Base-by-base conservation (phyloP, 1,284 basidiomycete genomes). In the Ustilago sp. region DNA sequence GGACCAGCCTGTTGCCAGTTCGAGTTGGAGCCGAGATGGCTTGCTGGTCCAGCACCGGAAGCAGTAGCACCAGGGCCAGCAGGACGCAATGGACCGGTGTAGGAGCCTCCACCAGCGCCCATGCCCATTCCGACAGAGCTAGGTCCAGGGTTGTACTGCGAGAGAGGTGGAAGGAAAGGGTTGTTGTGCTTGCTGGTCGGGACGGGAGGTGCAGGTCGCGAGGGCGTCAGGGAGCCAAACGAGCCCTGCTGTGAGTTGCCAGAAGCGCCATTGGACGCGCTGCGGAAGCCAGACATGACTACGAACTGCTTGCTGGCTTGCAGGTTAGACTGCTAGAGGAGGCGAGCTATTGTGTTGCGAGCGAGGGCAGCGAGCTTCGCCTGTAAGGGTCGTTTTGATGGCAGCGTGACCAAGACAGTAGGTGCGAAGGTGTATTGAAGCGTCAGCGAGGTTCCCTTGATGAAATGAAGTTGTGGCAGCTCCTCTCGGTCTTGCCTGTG, bases 101-200 rank as follows among this genome's bases (percentile, higher is more conserved):
- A 83, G 12, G 80, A 82, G 9, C 81, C 81, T 13, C 80, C 81
- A 15, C 81, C 80, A 13, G 79, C 81, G 35, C 81, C 81, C 52
- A 68, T 52, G 28, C 69, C 68, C 13, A 47, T 50, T 19, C 43
- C 43, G 19, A 45, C 43, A 6, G 77, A 70, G 41, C 41, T 52
- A 36, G 59, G 58, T 19, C 51, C 71, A 36, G 68, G 63, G 38
- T 68, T 71, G 67, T 80, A 78, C 43, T 80, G 66, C 8, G 80
- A 78, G 15, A 80, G 67, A 9, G 80, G 80, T 4, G 81, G 81
- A 12, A 81, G 66, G 65, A 82, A 81, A n/a, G 70, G 63, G 41
- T 74, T 74, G 34, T 76, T 76, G 58, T 77, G 72, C 53, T 76
- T 73, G 45, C 71, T 66, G 50, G 65, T 59, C 31, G 81, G 81